phyloP scores from a whole-genome alignment of 78 protist genomes.

The Emiliania huxleyi region DNA sequence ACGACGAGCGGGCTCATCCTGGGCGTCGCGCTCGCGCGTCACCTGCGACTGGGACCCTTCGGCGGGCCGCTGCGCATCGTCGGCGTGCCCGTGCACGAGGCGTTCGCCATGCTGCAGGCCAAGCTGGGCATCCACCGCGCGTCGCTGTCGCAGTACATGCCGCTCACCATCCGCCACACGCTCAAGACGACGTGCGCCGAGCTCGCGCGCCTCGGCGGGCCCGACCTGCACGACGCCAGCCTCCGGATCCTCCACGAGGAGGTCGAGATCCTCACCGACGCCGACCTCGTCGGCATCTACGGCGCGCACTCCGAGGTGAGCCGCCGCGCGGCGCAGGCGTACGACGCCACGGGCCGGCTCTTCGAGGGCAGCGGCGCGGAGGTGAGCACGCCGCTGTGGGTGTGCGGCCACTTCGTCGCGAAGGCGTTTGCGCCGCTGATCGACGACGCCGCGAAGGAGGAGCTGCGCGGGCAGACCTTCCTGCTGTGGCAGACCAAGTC shows the following conservation, averaged over 20 bases:
- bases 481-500: slow-evolving; percentile 25
- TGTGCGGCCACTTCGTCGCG: slow-evolving; percentile 33
- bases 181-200: not conserved
- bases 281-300: not conserved
- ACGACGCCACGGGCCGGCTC: not conserved
- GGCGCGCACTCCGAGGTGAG: not conserved
- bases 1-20: slow-evolving; percentile 17
- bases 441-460: not conserved
- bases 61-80: not conserved
- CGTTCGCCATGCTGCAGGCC: not conserved
- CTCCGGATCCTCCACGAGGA: not conserved
- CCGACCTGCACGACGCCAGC: not conserved
- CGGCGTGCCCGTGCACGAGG: slow-evolving; percentile 5
- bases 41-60: not conserved
- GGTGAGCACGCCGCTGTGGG: not conserved
- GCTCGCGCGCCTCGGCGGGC: slow-evolving; percentile 11
- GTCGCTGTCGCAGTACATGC: not conserved
- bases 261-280: not conserved
- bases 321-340: not conserved
- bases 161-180: not conserved
- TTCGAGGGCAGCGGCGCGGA: too few relatives aligned
- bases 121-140: not conserved
- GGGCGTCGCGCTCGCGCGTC: not conserved
- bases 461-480: not conserved
- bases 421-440: not conserved